Conservation (phyloP, 352 stramenopile genomes). For the Phytopythium boreale region DNA sequence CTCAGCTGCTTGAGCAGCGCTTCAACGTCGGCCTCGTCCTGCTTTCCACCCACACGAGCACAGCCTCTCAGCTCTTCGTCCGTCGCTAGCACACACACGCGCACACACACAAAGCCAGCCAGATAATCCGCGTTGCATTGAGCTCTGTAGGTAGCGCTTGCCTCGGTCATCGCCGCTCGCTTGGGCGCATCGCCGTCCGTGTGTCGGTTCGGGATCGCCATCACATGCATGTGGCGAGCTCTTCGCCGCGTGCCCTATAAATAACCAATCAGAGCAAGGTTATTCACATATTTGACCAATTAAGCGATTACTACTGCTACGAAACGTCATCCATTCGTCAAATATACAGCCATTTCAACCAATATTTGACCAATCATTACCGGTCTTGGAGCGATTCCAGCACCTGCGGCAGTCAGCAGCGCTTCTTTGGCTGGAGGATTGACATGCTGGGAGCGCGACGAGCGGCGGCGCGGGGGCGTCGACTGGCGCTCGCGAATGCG, state of each 20-base stretch:
- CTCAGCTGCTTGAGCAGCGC: slow-evolving; percentile 51
- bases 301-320: neutral
- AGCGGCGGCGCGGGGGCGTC: slow-evolving; percentile 12
- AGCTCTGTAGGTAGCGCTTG: neutral
- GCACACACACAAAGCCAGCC: neutral
- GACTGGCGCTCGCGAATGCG: slow-evolving; percentile 19
- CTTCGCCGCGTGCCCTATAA: neutral
- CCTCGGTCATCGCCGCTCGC: slow-evolving; percentile 4
- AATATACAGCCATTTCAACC: neutral
- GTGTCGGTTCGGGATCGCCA: slow-evolving; percentile 8
- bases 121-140: neutral
- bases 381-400: neutral
- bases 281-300: slow-evolving; percentile 3
- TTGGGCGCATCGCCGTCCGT: neutral
- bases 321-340: neutral
- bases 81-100: neutral
- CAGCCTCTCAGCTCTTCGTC: neutral
- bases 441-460: slow-evolving; percentile 22
- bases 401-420: neutral
- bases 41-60: neutral
- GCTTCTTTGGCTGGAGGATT: neutral
- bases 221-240: neutral
- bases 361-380: slow-evolving; percentile 7
- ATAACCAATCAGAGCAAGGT: neutral
- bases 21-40: slow-evolving; percentile 53